A percentile compares a stretch with the other conserved stretches of the same genome.
phyloP scores from a whole-genome alignment of 2,329 filamentous ascomycete species.

The Exophiala viscosa region DNA sequence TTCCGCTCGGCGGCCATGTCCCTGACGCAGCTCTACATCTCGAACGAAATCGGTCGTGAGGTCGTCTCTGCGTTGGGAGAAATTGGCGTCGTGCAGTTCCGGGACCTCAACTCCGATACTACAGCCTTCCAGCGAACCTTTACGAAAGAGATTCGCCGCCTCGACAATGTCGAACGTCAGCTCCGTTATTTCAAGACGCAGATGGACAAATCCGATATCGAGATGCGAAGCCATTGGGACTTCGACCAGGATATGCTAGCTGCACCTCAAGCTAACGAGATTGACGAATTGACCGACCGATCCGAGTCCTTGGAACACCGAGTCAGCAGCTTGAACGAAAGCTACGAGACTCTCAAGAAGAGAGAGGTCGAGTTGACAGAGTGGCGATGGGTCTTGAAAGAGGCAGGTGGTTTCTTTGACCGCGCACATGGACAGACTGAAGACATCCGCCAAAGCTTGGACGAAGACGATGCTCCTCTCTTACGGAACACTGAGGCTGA shows the following conservation, averaged over 20 bases:
- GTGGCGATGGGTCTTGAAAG: constrained; percentile 95
- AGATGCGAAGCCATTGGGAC: constrained; percentile 84
- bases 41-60: constrained; percentile 97
- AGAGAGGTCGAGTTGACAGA: constrained; percentile 94
- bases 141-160: constrained; percentile 91
- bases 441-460: constrained; percentile 86
- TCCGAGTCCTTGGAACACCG: constrained; percentile 90
- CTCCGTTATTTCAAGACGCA: constrained; percentile 92
- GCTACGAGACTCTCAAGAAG: constrained; percentile 97
- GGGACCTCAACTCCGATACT: constrained; percentile 92
- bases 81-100: constrained; percentile 92
- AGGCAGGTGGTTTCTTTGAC: constrained; percentile 97
- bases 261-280: constrained; percentile 86
- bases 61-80: constrained; percentile 95
- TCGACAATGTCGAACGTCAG: constrained; percentile 97
- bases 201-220: constrained; percentile 88
- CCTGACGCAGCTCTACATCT: constrained; percentile 98
- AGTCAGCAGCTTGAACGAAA: constrained; percentile 88
- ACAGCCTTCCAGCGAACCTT: constrained; percentile 96
- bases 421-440: constrained; percentile 90
- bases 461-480: constrained; percentile 88
- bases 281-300: constrained; percentile 90
- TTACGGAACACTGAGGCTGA: constrained; percentile 90
- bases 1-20: constrained; percentile 99
- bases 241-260: constrained; percentile 76